phyloP scores from a whole-genome alignment of 805 yeast genomes.

The Kodamaea jinghongensis region DNA sequence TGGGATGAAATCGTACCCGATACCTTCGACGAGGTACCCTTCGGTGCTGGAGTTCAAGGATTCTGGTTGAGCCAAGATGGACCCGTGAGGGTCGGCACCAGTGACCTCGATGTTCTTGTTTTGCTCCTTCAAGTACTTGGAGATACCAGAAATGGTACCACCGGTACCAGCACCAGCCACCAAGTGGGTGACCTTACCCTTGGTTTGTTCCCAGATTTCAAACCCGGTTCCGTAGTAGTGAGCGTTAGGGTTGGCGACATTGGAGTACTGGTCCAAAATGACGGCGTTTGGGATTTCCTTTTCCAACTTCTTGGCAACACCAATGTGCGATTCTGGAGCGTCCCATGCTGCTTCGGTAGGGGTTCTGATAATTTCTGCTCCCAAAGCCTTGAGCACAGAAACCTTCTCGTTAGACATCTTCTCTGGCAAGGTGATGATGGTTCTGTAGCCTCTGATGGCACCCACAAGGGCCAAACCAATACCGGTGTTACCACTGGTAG shows the following conservation, averaged over 20 bases:
- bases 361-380: conserved; percentile 88
- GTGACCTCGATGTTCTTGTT: conserved; percentile 58
- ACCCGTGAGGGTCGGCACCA: conserved; percentile 87
- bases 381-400: conserved; percentile 80
- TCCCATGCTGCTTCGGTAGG: conserved; percentile 95
- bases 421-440: conserved; percentile 85
- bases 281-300: conserved; percentile 83
- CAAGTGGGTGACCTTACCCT: conserved; percentile 66
- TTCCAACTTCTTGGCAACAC: conserved; percentile 78
- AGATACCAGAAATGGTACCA: conserved; percentile 94
- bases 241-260: conserved; percentile 76
- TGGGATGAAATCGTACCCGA: conserved; percentile 86
- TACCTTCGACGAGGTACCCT: conserved; percentile 80
- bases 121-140: conserved; percentile 71
- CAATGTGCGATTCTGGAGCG: conserved; percentile 86
- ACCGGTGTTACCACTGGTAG: conserved; percentile 91
- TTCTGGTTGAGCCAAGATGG: conserved; percentile 80
- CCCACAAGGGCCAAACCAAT: conserved; percentile 85
- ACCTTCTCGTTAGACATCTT: conserved; percentile 92
- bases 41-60: conserved; percentile 58
- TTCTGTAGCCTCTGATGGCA: conserved; percentile 82
- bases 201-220: conserved; percentile 80
- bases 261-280: conserved; percentile 79
- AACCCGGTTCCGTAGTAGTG: conserved; percentile 83
- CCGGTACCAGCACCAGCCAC: conserved; percentile 96